phyloP scores from a whole-genome alignment of 768 basidiomycete genomes.

The Mycena filopes region DNA sequence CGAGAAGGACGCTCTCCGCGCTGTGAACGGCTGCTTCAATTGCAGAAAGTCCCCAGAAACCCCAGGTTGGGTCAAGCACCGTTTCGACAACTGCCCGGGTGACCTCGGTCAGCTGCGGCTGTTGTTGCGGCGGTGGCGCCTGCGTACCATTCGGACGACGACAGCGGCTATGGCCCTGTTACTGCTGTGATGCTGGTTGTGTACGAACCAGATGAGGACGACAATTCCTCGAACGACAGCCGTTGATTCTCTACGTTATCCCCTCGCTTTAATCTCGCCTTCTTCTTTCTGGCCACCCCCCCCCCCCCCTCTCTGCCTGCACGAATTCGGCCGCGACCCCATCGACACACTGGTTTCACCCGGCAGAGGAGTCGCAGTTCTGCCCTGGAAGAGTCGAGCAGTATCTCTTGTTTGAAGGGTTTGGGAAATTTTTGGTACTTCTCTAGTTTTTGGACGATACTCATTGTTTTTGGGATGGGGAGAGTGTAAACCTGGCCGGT shows the following conservation, averaged over 20 bases:
- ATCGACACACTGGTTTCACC: not conserved
- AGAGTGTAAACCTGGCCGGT: constrained; percentile 5
- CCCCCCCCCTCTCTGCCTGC: too few species aligned
- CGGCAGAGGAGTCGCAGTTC: not conserved
- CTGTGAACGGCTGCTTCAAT: constrained; percentile 1
- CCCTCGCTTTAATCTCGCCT: constrained; percentile 1
- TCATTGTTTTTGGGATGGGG: not conserved
- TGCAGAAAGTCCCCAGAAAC: constrained; percentile 1
- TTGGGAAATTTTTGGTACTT: not conserved
- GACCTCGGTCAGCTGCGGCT: not conserved
- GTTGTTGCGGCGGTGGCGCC: constrained; percentile 13
- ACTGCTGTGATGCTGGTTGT: not conserved
- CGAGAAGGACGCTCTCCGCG: constrained; percentile 6
- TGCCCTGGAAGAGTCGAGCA: not conserved
- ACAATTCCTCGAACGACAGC: not conserved
- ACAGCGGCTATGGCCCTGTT: not conserved
- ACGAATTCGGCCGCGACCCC: not conserved
- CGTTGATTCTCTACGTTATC: not conserved
- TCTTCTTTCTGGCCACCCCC: constrained; percentile 15
- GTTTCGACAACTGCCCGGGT: constrained; percentile 11
- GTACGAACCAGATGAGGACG: not conserved
- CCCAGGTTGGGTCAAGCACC: constrained; percentile 12
- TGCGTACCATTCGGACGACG: not conserved
- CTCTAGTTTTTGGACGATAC: not conserved
- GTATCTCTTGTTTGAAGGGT: not conserved